Conservation (phyloP, 2,329 filamentous ascomycete species). For the Zymoseptoria pseudotritici region DNA sequence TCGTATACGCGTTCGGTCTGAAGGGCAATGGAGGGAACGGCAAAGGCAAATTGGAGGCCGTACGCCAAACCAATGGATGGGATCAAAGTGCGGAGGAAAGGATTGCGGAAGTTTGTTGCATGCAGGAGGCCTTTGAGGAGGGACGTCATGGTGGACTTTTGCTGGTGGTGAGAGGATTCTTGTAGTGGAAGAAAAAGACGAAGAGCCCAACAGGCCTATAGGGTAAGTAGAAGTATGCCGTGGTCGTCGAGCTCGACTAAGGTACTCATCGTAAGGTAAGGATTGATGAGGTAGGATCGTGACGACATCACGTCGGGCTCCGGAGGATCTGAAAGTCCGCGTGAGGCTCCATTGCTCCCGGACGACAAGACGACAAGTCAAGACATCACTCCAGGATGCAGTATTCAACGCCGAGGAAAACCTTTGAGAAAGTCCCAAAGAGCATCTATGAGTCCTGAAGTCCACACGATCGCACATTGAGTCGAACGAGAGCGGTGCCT, state of each 20-base stretch:
- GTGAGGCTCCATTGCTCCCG: not conserved
- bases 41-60: constrained; percentile 55
- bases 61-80: constrained; percentile 57
- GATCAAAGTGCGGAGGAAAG: constrained; percentile 55
- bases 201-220: not conserved
- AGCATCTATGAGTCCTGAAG: no score
- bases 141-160: constrained; percentile 21
- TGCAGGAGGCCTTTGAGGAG: constrained; percentile 47
- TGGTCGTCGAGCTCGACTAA: not conserved
- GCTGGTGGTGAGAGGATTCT: not conserved
- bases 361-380: no score
- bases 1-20: constrained; percentile 63
- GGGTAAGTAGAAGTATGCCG: not conserved
- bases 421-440: no score
- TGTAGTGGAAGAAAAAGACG: not conserved
- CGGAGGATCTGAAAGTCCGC: not conserved
- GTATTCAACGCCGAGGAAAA: no score
- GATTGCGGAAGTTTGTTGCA: constrained; percentile 53
- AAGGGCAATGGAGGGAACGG: constrained; percentile 53
- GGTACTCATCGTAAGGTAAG: not conserved
- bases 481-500: no score
- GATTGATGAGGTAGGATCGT: not conserved
- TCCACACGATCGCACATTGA: no score
- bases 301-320: not conserved
- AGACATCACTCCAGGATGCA: no score